Percentiles rank a stretch among this genome's conserved stretches.
Conservation (phyloP, 2,329 filamentous ascomycete genomes). For the Phaeosphaeriaceae sp. region DNA sequence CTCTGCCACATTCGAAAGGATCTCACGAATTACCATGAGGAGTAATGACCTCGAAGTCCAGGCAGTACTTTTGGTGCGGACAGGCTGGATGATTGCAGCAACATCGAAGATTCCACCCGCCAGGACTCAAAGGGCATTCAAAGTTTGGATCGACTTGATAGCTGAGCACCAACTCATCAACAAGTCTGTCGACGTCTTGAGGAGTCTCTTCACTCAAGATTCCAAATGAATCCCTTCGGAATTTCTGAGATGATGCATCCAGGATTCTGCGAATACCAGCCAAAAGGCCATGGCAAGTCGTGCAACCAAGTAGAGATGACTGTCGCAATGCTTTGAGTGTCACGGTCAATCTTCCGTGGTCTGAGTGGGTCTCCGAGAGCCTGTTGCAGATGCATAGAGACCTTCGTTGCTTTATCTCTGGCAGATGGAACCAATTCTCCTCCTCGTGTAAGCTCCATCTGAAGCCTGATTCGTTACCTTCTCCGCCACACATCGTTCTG, state of each 20-base stretch:
- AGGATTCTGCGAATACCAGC: not conserved
- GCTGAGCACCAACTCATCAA: not conserved
- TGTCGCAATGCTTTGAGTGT: slow-evolving; percentile 1
- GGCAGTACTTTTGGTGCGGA: not conserved
- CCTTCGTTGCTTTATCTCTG: not conserved
- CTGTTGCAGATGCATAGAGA: not conserved
- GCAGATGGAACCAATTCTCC: not conserved
- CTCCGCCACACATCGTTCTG: not conserved
- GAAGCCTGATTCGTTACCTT: not conserved
- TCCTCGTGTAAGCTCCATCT: not conserved
- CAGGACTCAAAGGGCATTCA: not conserved
- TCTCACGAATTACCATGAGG: not conserved
- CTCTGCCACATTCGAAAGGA: no score
- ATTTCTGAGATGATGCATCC: not conserved
- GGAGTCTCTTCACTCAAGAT: not conserved
- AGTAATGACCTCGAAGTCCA: not conserved
- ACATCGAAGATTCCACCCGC: not conserved
- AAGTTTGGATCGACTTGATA: slow-evolving; percentile 2
- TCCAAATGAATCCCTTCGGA: not conserved
- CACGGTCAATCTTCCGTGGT: not conserved
- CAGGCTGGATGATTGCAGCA: not conserved
- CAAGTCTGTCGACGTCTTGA: not conserved
- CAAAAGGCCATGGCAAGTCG: not conserved
- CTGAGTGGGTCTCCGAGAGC: not conserved
- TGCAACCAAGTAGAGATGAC: not conserved